A percentile compares a stretch with the other conserved stretches of the same genome.
Evolutionary conservation across 305 asterid genomes (phyloP).

Genomic region (Plantago coronopus): DNA sequence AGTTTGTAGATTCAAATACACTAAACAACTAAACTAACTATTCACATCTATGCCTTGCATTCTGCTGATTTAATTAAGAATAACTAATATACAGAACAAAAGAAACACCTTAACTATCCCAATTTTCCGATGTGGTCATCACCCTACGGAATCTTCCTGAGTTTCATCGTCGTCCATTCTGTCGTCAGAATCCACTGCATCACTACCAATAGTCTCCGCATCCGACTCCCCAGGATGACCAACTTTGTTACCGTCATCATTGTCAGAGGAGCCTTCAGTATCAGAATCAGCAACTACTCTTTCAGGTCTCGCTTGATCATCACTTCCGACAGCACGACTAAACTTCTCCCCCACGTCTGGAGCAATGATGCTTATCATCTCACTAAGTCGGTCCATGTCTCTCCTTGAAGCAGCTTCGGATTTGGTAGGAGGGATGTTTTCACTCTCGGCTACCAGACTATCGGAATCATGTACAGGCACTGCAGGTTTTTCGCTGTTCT

Average conservation of each 20-base stretch:
- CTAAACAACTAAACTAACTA: not conserved
- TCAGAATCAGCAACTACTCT: slow-evolving; percentile 45
- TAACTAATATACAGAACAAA: slow-evolving; percentile 14
- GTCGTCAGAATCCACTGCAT: slow-evolving; percentile 28
- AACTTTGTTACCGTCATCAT: slow-evolving; percentile 25
- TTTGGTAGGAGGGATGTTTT: slow-evolving; percentile 40
- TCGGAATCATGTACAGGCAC: slow-evolving; percentile 44
- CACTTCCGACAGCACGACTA: slow-evolving; percentile 45
- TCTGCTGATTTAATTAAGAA: no score
- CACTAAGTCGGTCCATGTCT: slow-evolving; percentile 51
- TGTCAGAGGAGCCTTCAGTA: slow-evolving; percentile 52
- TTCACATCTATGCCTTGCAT: not conserved
- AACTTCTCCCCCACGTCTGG: slow-evolving; percentile 75
- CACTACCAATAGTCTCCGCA: slow-evolving; percentile 47
- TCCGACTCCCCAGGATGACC: slow-evolving; percentile 45
- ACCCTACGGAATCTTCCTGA: slow-evolving; percentile 52
- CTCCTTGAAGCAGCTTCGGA: slow-evolving; percentile 36
- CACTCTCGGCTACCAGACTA: slow-evolving; percentile 66
- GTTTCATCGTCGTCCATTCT: slow-evolving; percentile 57
- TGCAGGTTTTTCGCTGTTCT: slow-evolving; percentile 28
- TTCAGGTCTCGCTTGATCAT: slow-evolving; percentile 41
- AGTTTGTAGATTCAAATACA: no score
- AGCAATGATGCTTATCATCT: slow-evolving; percentile 69
- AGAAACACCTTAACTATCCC: not conserved
- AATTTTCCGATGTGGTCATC: slow-evolving; percentile 13